phyloP scores from a whole-genome alignment of 208 protist species.

The Crithidia expoeki region DNA sequence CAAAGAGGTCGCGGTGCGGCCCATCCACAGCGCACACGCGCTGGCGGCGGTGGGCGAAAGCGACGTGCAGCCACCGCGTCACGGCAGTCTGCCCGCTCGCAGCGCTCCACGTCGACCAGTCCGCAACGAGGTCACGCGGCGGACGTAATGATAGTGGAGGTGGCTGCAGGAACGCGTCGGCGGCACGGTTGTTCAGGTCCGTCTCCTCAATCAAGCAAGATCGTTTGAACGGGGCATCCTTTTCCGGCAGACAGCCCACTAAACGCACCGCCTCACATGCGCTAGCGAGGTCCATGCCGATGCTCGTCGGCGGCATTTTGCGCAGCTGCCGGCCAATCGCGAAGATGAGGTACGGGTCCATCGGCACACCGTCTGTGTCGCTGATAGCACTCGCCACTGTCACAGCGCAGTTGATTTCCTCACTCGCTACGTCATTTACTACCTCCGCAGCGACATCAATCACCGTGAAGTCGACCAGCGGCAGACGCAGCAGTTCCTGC shows the following conservation, averaged over 20 bases:
- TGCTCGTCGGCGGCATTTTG: slow-evolving; percentile 29
- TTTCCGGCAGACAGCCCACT: slow-evolving; percentile 64
- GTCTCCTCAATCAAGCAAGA: not conserved
- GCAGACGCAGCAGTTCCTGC: slow-evolving; percentile 22
- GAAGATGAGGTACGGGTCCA: slow-evolving; percentile 88
- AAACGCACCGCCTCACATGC: slow-evolving; percentile 70
- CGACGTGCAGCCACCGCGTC: slow-evolving; percentile 44
- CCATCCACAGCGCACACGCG: slow-evolving; percentile 72
- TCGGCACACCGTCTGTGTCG: slow-evolving; percentile 74
- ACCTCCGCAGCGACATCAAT: slow-evolving; percentile 50
- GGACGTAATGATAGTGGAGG: not conserved
- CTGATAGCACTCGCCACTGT: slow-evolving; percentile 78
- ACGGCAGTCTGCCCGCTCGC: slow-evolving; percentile 25
- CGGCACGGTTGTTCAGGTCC: not conserved
- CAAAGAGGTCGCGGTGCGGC: slow-evolving; percentile 70
- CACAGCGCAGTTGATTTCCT: slow-evolving; percentile 78
- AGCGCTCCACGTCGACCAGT: slow-evolving; percentile 56
- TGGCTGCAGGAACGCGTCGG: not conserved
- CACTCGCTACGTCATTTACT: slow-evolving; percentile 51
- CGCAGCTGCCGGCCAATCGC: slow-evolving; percentile 65
- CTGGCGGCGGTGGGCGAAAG: slow-evolving; percentile 65
- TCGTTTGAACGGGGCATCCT: slow-evolving; percentile 56
- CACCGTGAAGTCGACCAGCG: slow-evolving; percentile 56
- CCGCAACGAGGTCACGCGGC: slow-evolving; percentile 31
- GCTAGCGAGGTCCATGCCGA: slow-evolving; percentile 73